Base-by-base conservation (phyloP, 2,329 filamentous ascomycete species). In the Plectosphaerella plurivora region DNA sequence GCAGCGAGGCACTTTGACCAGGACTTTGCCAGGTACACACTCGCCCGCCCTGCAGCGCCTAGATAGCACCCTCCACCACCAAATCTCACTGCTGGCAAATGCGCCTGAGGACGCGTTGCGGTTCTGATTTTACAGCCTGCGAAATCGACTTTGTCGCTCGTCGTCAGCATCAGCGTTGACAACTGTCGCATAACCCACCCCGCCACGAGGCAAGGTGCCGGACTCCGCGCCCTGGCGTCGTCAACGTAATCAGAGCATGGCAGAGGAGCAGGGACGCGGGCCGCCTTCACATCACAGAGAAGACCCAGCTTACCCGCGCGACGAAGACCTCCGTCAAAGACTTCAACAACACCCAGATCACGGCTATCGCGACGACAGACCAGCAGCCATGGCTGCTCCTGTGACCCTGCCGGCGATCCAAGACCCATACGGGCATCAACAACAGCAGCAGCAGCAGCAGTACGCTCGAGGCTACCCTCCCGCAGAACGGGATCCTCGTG, bases 361-460 rank as follows among this genome's bases (percentile, higher is more conserved):
- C 37, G 53, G 53, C 49, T 57, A 55, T 52, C 71, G 71, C 53
- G 72, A 70, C 51, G 73, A 76, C 56, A 68, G 66, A 61, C 61
- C 68, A 58, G 68, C 58, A 58, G 68, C 58, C 58, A 77, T 77
- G 71, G 72, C 74, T 50, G 63, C 71, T 48, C 67, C 70, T 53
- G 71, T 77, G 53, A 77, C 71, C 54, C 65, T 78, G 35, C 77
- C 78, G 1, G 73, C 77, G 16, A 79, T 81, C 50, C 71, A 78
- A 51, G 77, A 79, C 59, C 64, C 71, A 46, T 73, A 73, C 51
- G 63, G 64, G 10, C 59, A 65, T 41, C 68, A 63, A 42, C 59
- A 33, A 12, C 28, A 65, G 44, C 68, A 63, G 45, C 59, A 63
- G 45, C 59, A 65, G 67, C 54, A 64, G 63, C 39, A 33, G 48